Evolutionary conservation across 1,284 basidiomycete genomes (phyloP), one percentile per base, ranked within the genome.

Genomic region (Ceratorhiza oryzae-sativae): DNA sequence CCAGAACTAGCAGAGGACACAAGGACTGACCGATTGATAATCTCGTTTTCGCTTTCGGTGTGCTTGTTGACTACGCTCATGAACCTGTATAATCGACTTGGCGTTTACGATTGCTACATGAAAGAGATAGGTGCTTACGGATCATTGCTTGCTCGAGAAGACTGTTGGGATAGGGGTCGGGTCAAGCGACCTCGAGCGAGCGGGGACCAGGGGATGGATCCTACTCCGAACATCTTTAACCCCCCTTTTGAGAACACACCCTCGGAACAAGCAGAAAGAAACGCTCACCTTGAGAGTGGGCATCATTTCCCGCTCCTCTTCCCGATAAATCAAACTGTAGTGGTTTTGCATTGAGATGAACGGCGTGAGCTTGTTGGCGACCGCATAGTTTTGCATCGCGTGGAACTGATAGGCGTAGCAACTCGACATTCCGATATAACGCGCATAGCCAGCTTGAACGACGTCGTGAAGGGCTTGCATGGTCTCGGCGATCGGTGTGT

Each of bases 331-430:
- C 13, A 73, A 42, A 55, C 74, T 75, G 60, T 75, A 74, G 46
- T 76, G 75, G 75, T 82, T 82, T 73, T 85, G 84, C 83, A 84
- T 84, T 45, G 78, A 79, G 76, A 82, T 81, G 75, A 82, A 82
- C 20, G 79, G 79, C 13, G 81, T 82, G 36, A 81, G 77, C 32
- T 75, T 75, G 77, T 81, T 79, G 72, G 75, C 76, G 74, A 79
- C 79, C 2, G 81, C 81, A 75, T 81, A 81, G 74, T 80, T 68
- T 34, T 75, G 74, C 73, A 74, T 74, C 23, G 60, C 74, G 45
- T 79, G 78, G 77, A 84, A 75, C 60, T 71, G 72, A 15, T 45
- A 73, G 25, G 70, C 73, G 46, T 73, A 72, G 25, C 65, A 72
- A 4, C 63, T 72, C 49, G 75, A 77, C 82, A 82, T 82, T 73